Evolutionary conservation across 371 early-diverging fungal genomes (phyloP), one percentile per base, ranked within the genome.

Genomic region (Capillidium heterosporum): DNA sequence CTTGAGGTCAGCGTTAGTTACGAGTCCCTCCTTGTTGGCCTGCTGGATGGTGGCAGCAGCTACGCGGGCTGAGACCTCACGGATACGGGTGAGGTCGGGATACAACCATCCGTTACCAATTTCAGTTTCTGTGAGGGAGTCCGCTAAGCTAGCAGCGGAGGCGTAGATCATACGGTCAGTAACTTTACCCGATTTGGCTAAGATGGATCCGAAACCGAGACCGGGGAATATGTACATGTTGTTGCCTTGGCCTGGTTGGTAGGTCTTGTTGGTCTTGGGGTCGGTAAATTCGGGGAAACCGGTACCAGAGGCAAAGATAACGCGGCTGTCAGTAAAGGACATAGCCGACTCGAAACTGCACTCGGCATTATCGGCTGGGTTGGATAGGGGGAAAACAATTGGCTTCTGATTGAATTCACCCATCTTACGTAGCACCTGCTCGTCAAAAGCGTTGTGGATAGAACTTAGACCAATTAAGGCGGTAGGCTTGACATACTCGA

Each of bases 181-280:
- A 57, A 91, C 81, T 28, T 62, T 62, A 13, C 58, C 56, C 2
- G 88, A 74, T 56, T 77, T 75, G 49, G 85, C 76, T 32, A 91
- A 63, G 57, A 83, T 73, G 31, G 84, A 68, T 46, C 92, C 94
- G 29, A 91, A 70, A 21, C 92, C 94, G 26, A 93, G 76, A 42
- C 89, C 89, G 48, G 94, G 94, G 80, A 87, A 85, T 31, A 85
- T 79, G 62, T 83, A 86, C 85, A 87, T 87, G 72, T 91, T 91
- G 73, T 90, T 91, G 51, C 90, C 92, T 73, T 92, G 91, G 19
- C 87, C 91, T 13, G 90, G 87, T 53, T 75, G 64, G 23, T 66
- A 65, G 17, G 72, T 57, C 41, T 72, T 63, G 13, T 71, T 67
- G 23, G 81, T 77, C 19, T 65, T 63, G 15, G 83, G 76, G 19